Conservation (phyloP, 495 filamentous ascomycete genomes). For the Penicillium longicatenatum region DNA sequence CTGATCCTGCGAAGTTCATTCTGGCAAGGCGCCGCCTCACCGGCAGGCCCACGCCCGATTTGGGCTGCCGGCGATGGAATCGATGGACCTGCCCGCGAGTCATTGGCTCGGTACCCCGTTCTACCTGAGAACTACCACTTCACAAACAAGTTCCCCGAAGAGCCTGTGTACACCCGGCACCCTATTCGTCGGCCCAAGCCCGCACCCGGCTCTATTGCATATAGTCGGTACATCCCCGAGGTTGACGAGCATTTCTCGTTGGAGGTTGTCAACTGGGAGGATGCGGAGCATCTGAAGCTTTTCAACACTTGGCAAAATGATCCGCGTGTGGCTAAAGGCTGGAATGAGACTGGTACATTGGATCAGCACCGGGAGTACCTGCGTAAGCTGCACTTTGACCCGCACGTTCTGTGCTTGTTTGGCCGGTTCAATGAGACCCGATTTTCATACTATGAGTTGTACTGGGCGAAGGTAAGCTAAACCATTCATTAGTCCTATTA, state of each 20-base stretch:
- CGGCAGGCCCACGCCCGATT: conserved; percentile 61
- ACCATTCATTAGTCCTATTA: neutral
- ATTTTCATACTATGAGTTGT: conserved; percentile 72
- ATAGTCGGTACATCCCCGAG: conserved; percentile 69
- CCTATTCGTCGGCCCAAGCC: conserved; percentile 64
- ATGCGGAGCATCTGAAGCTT: conserved; percentile 55
- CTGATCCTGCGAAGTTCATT: conserved; percentile 51
- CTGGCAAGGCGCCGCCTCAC: conserved; percentile 70
- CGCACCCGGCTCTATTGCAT: conserved; percentile 58
- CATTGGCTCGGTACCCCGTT: conserved; percentile 49
- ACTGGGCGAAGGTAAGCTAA: conserved; percentile 64
- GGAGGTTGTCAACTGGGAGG: conserved; percentile 58
- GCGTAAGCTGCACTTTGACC: conserved; percentile 58
- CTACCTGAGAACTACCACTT: conserved; percentile 57
- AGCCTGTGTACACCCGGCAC: conserved; percentile 54
- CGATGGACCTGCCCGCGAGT: conserved; percentile 36
- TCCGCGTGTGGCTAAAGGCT: conserved; percentile 67
- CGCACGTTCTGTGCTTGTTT: conserved; percentile 62
- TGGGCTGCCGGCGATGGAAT: conserved; percentile 51
- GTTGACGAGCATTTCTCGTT: conserved; percentile 67
- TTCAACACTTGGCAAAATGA: conserved; percentile 74
- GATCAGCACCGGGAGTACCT: conserved; percentile 66
- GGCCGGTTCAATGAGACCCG: conserved; percentile 60
- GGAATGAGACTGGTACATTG: conserved; percentile 66
- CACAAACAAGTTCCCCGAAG: conserved; percentile 52